phyloP scores from a whole-genome alignment of 495 filamentous ascomycete species.

The Hypoxylon lenormandii region DNA sequence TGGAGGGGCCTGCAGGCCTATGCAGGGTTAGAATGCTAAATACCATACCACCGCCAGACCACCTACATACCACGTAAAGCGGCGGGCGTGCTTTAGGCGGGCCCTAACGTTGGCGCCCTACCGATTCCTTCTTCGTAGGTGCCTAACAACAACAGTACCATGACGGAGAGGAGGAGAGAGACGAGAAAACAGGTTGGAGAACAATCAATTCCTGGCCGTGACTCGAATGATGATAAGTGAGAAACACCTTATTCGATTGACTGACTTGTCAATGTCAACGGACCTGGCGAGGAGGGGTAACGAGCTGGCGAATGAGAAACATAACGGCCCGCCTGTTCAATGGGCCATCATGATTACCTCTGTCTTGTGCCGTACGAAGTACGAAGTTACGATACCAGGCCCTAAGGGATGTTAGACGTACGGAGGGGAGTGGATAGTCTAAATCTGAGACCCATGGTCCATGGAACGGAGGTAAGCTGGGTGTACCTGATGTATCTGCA shows the following conservation, averaged over 20 bases:
- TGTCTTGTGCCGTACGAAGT: too few relatives aligned
- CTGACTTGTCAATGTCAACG: slow-evolving; percentile 22
- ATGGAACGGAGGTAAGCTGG: not conserved
- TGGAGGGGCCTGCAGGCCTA: slow-evolving; percentile 20
- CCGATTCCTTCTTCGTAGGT: slow-evolving; percentile 20
- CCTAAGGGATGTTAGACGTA: slow-evolving; percentile 22
- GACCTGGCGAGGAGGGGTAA: slow-evolving; percentile 31
- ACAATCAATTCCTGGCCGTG: slow-evolving; percentile 31
- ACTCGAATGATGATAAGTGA: slow-evolving; percentile 30
- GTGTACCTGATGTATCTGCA: slow-evolving; percentile 10
- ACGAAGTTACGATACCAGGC: not conserved
- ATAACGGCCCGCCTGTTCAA: slow-evolving; percentile 38
- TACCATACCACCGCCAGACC: not conserved
- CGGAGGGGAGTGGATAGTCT: slow-evolving; percentile 37
- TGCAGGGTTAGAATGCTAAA: not conserved
- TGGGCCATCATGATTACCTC: slow-evolving; percentile 30
- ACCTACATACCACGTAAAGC: slow-evolving; percentile 23
- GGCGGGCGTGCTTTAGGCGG: slow-evolving; percentile 30
- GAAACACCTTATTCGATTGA: slow-evolving; percentile 30
- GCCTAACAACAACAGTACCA: slow-evolving; percentile 39
- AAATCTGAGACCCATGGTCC: slow-evolving; percentile 13
- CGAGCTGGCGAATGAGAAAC: slow-evolving; percentile 32
- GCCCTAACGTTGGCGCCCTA: slow-evolving; percentile 41
- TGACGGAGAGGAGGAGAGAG: slow-evolving; percentile 19
- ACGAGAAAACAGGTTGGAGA: slow-evolving; percentile 23